phyloP scores from a whole-genome alignment of 2,329 filamentous ascomycete genomes.

The Venturia effusa region DNA sequence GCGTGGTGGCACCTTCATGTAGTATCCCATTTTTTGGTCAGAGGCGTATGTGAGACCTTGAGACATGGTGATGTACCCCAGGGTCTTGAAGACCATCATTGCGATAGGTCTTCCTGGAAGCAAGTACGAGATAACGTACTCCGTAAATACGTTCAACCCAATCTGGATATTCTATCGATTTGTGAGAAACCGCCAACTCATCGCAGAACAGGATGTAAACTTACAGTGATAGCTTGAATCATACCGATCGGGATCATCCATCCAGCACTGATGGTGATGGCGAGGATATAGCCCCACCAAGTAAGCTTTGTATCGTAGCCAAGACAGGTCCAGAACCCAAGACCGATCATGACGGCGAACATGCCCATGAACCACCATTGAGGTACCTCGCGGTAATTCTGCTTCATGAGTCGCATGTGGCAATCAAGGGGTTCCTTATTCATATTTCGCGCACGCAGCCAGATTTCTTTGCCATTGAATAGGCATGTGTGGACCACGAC shows the following conservation, averaged over 20 bases:
- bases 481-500: conserved; percentile 25
- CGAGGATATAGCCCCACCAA: conserved; percentile 40
- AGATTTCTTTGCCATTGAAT: conserved; percentile 27
- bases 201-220: not conserved
- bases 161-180: conserved; percentile 36
- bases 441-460: conserved; percentile 24
- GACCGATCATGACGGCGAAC: conserved; percentile 38
- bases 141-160: conserved; percentile 37
- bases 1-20: conserved; percentile 49
- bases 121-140: conserved; percentile 41
- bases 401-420: conserved; percentile 22
- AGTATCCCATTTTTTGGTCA: conserved; percentile 41
- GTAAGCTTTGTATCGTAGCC: conserved; percentile 30
- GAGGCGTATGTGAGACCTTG: conserved; percentile 38
- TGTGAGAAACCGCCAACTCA: not conserved
- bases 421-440: conserved; percentile 23
- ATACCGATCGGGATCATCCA: conserved; percentile 44
- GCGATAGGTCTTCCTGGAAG: conserved; percentile 37
- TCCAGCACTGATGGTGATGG: conserved; percentile 31
- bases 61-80: conserved; percentile 33
- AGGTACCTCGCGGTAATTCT: conserved; percentile 22
- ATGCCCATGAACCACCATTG: conserved; percentile 37
- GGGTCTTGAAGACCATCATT: conserved; percentile 41
- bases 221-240: conserved; percentile 44
- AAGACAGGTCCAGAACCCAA: conserved; percentile 21